These are phyloP conservation scores for Microbotryum scabiosae DNA, from an alignment of 1,284 basidiomycete species.

Conservation along the genomic window DNA sequence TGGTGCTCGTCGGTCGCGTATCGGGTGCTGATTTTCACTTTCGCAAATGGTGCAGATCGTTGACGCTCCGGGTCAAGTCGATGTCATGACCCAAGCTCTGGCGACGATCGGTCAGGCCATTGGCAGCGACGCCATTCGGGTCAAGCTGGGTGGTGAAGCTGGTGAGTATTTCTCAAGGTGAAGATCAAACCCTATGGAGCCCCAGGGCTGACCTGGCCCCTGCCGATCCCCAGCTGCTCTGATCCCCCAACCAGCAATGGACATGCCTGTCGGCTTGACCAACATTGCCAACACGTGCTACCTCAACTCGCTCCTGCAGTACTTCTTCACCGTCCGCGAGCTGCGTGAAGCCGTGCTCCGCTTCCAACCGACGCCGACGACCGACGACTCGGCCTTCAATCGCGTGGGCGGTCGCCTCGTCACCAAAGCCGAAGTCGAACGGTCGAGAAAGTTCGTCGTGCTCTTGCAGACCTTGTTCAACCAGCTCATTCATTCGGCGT, in stretches of 20 bases:
- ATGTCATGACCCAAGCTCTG: too few species aligned
- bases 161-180: background rate
- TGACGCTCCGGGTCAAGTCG: background rate
- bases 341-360: constrained; percentile 65
- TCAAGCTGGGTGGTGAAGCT: background rate
- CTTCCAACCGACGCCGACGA: constrained; percentile 38
- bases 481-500: constrained; percentile 60
- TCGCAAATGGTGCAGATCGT: constrained; percentile 15
- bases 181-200: too few species aligned
- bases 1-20: constrained; percentile 3
- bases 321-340: constrained; percentile 89
- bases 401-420: constrained; percentile 79
- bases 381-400: constrained; percentile 52
- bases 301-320: constrained; percentile 77
- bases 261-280: constrained; percentile 75
- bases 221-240: background rate
- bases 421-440: constrained; percentile 64
- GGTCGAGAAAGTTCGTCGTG: constrained; percentile 73
- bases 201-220: background rate
- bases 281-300: constrained; percentile 92
- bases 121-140: background rate
- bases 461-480: constrained; percentile 70
- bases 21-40: constrained; percentile 26
- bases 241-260: constrained; percentile 37
- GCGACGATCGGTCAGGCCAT: too few species aligned